Percentiles rank a stretch among this genome's conserved stretches.
Conservation (phyloP, 1,139 yeast species). For the Lodderomyces oxycetoniae region DNA sequence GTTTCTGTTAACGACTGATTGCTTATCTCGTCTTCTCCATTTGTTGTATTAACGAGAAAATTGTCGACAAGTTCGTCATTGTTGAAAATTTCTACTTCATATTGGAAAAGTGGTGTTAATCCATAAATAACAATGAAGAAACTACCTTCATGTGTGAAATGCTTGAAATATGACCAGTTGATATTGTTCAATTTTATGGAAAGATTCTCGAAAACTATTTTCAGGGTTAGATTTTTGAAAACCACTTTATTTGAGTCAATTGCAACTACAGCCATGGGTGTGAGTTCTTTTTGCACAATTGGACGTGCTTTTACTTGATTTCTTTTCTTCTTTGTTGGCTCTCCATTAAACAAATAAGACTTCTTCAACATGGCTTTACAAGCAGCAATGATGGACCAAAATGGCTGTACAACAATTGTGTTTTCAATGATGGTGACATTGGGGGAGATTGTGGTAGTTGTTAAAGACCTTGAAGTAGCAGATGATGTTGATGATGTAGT, state of each 20-base stretch:
- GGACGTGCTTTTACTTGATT: neutral
- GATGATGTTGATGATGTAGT: conserved; percentile 13
- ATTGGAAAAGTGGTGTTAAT: conserved; percentile 62
- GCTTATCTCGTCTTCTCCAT: conserved; percentile 23
- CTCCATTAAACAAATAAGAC: conserved; percentile 50
- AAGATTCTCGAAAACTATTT: conserved; percentile 21
- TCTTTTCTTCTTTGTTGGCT: conserved; percentile 34
- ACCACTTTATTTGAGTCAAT: conserved; percentile 36
- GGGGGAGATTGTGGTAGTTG: conserved; percentile 16
- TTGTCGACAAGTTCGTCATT: conserved; percentile 22
- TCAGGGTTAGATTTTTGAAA: conserved; percentile 32
- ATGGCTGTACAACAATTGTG: conserved; percentile 46
- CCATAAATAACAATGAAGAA: conserved; percentile 53
- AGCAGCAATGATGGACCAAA: conserved; percentile 67
- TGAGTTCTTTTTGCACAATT: conserved; percentile 6
- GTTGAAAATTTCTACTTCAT: conserved; percentile 53
- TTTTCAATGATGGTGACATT: conserved; percentile 29
- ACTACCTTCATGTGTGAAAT: conserved; percentile 24
- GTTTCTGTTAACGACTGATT: conserved; percentile 35
- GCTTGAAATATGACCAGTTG: conserved; percentile 52
- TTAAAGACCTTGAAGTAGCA: conserved; percentile 15
- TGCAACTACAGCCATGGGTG: conserved; percentile 22
- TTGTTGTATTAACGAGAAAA: conserved; percentile 29
- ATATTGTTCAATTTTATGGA: conserved; percentile 55
- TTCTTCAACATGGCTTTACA: conserved; percentile 49